A percentile compares a stretch with the other conserved stretches of the same genome.
Evolutionary conservation across 495 filamentous ascomycete genomes (phyloP).

Genomic region (Aspergillus ostianus): DNA sequence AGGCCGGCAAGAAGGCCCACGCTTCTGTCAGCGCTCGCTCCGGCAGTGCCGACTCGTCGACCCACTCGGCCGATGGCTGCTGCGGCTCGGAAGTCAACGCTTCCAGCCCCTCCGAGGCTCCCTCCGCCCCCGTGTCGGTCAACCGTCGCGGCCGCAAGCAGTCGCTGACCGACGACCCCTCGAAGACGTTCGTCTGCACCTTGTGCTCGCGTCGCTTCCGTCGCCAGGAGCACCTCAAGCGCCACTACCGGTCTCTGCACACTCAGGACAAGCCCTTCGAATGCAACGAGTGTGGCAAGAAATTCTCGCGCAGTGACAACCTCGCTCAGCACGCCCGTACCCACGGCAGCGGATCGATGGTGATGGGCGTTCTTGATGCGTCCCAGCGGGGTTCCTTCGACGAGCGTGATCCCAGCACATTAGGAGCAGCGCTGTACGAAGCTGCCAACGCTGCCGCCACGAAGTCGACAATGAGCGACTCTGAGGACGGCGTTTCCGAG

Average conservation of each 20-base stretch:
- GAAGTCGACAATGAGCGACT: slow-evolving; percentile 50
- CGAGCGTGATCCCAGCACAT: slow-evolving; percentile 57
- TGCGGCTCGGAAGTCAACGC: slow-evolving; percentile 17
- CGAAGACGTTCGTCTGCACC: slow-evolving; percentile 96
- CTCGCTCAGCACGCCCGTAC: slow-evolving; percentile 94
- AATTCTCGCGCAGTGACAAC: slow-evolving; percentile 98
- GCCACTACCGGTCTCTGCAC: slow-evolving; percentile 97
- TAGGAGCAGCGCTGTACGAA: slow-evolving; percentile 75
- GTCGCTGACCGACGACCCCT: slow-evolving; percentile 95
- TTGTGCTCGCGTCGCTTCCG: slow-evolving; percentile 96
- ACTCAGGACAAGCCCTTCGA: slow-evolving; percentile 98
- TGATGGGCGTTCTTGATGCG: slow-evolving; percentile 80
- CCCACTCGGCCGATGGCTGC: slow-evolving; percentile 20
- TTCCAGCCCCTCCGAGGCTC: slow-evolving; percentile 33
- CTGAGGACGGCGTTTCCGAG: slow-evolving; percentile 47
- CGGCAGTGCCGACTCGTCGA: slow-evolving; percentile 10
- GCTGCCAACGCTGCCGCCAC: slow-evolving; percentile 65
- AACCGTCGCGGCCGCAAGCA: slow-evolving; percentile 98
- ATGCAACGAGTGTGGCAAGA: slow-evolving; percentile 96
- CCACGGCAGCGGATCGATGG: slow-evolving; percentile 84
- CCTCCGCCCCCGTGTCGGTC: slow-evolving; percentile 58
- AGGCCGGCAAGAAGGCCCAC: slow-evolving; percentile 29
- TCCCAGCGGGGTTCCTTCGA: slow-evolving; percentile 48
- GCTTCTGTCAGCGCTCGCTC: slow-evolving; percentile 16
- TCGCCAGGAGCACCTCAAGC: slow-evolving; percentile 97